Base-by-base conservation (phyloP, 192 early-diverging fungal species). In the Coemansia sp. region DNA sequence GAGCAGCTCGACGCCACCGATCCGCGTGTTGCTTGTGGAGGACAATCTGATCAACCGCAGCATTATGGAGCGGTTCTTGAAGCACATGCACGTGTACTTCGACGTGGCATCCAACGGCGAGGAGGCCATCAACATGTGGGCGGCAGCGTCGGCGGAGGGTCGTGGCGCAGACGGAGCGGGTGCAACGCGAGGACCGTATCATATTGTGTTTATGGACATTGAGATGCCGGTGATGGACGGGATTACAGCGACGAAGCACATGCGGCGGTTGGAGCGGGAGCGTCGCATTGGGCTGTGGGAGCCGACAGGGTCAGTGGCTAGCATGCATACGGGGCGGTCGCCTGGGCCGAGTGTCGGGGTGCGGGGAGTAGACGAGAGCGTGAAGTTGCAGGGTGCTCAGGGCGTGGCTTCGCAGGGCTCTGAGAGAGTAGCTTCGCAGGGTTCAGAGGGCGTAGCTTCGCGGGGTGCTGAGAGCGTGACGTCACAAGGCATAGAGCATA, bases 141-240 rank as follows among this genome's bases (percentile, higher is more conserved):
- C 84, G 21, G 62, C 62, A 19, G 79, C 79, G 0, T 65, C 69
- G 4, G 79, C 71, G 7, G 79, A 72, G 23, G 37, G 50, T 14
- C 56, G 55, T 4, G 32, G 38, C 39, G 43, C 49, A 5, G 57
- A 47, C 29, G 55, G 55, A 12, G 49, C 32, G 8, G 60, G 55
- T 4, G 55, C 37, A 12, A 51, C 38, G 17, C 69, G 17, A 80
- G 90, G 54, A 72, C 85, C 56, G 3, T 85, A 82, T 45, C 75
- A 84, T 17, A 69, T 89, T 72, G 90, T 94, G 41, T 76, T 94
- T 63, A 94, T 94, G 93, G 93, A 94, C 66, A 88, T 92, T 21
- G 88, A 90, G 75, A 91, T 94, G 93, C 93, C 93, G 4, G 81
- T 92, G 57, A 92, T 94, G 91, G 91, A 90, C 54, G 93, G 93